Base-by-base conservation (phyloP, 345 rosid genomes). In the Citrus glauca region DNA sequence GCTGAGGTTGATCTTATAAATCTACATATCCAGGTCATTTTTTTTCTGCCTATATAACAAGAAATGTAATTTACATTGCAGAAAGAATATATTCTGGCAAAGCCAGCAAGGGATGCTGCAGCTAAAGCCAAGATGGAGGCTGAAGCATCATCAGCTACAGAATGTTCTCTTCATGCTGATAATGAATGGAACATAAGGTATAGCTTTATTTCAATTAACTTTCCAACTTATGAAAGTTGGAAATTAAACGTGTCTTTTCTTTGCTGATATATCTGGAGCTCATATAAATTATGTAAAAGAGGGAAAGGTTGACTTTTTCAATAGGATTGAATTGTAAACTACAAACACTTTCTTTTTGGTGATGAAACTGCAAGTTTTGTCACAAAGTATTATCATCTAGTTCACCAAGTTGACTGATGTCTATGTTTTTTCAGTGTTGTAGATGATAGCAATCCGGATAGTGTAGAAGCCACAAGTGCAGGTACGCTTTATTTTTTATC, bases 151-250 rank as follows among this genome's bases (percentile, higher is more conserved):
- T 63, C 78, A 69, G 84, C 70, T 56, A 63, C 71, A 59, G 92
- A 90, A 76, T 78, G 85, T 71, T 94, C 94, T 16, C 89, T 96
- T 80, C 97, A 96, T 82, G 83, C 28, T 81, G 98, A 94, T 81
- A 94, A 96, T 77, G 98, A 94, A 77, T 94, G 98, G 98, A 92
- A 89, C 86, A 94, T 96, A 86, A 93, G 98, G 99, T 92, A 86
- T 13, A 24, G 61, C 70, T 61, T 38, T 20, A 53, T 66, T 53
- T 24, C 40, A 50, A 27, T 50, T 48, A 22, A 63, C 20, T 25
- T 45, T 30, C 20, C 9, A 28, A 75, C 20, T 64, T 30, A 10
- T 30, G 35, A 25, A 37, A 32, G 35, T 60, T 81, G 71, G 62
- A 48, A 60, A 38, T 14, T 20, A 74, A 74, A 13, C 63, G 19